Evolutionary conservation across 371 early-diverging fungal genomes (phyloP), one percentile per base, ranked within the genome.

Genomic region (Lichtheimia hyalospora): DNA sequence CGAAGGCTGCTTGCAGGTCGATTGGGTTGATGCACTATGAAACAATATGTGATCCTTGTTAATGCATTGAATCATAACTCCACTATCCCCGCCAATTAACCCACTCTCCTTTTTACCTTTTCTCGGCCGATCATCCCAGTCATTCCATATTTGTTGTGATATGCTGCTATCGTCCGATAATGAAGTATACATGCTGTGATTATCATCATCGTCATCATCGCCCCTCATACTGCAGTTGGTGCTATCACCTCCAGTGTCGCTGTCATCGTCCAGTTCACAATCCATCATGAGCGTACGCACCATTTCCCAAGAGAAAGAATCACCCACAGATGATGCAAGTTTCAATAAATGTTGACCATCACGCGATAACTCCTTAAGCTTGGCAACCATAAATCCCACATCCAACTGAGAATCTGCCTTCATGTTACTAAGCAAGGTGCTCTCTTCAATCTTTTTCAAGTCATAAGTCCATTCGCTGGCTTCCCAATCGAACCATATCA

Each of bases 401-500:
- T 79, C 76, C 20, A 73, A n/a, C 13, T 75, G 68, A 3, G 67
- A 53, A 34, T 70, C 66, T 21, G 52, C 18, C n/a, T 59, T 21
- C 25, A 69, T 62, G 21, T 15, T 55, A 2, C 18, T 15, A 7
- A 41, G 39, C n/a, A 46, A 46, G 4, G 56, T 44, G 42, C 44
- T 43, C 2, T 61, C 49, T 20, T 71, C 63, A 18, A 79, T 71
- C 24, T 71, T 71, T 2, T 44, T 34, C 8, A 75, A 16, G 28
- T 75, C 72, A 48, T 70, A 79, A 18, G 71, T 74, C 79, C 79
- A 79, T 57, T 73, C 63, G 24, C 75, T 79, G 28, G 69, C 64
- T 28, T 75, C 71, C 79, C 79, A 79, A 44, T 79, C 67, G 50
- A 79, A 79, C 49, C 70, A 79, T n/a, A 79, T 79, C 5, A 75